Percentiles rank a stretch among this genome's conserved stretches.
Conservation (phyloP, 768 basidiomycete genomes). For the Psilocybe tampanensis region DNA sequence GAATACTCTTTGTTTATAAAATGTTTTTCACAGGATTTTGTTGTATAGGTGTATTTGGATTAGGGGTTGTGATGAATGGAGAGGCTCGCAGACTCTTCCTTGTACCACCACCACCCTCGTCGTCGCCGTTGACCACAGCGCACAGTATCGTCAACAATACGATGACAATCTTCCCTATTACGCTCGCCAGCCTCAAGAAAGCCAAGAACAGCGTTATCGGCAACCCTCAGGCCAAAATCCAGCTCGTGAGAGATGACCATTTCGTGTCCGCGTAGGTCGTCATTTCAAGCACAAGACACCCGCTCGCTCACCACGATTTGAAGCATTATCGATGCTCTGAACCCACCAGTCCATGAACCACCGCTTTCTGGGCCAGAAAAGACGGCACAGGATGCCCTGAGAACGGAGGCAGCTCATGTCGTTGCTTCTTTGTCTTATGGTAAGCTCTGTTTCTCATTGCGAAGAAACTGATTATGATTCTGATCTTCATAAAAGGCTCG, state of each 20-base stretch:
- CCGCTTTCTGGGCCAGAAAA: slow-evolving; percentile 16
- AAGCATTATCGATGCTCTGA: slow-evolving; percentile 57
- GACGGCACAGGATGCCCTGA: slow-evolving; percentile 46
- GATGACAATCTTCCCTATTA: slow-evolving; percentile 10
- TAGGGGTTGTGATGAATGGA: no score
- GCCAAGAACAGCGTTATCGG: slow-evolving; percentile 81
- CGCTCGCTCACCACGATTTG: slow-evolving; percentile 8
- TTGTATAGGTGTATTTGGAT: no score
- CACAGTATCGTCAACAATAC: neutral
- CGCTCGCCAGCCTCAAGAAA: slow-evolving; percentile 52
- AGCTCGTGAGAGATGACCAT: slow-evolving; percentile 54
- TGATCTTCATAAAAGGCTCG: slow-evolving; percentile 45
- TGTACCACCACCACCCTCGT: neutral
- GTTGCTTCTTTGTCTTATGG: slow-evolving; percentile 76
- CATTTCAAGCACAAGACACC: slow-evolving; percentile 4
- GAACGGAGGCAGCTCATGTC: slow-evolving; percentile 76
- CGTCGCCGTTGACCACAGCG: neutral
- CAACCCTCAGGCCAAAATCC: slow-evolving; percentile 71
- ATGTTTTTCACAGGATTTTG: no score
- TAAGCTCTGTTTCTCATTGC: slow-evolving; percentile 17
- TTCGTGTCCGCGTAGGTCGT: slow-evolving; percentile 57
- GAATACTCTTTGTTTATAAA: no score
- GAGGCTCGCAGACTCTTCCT: no score
- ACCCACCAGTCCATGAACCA: slow-evolving; percentile 28
- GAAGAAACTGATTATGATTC: neutral